phyloP scores from a whole-genome alignment of 139 green algal species.

The Trebouxia sp. region DNA sequence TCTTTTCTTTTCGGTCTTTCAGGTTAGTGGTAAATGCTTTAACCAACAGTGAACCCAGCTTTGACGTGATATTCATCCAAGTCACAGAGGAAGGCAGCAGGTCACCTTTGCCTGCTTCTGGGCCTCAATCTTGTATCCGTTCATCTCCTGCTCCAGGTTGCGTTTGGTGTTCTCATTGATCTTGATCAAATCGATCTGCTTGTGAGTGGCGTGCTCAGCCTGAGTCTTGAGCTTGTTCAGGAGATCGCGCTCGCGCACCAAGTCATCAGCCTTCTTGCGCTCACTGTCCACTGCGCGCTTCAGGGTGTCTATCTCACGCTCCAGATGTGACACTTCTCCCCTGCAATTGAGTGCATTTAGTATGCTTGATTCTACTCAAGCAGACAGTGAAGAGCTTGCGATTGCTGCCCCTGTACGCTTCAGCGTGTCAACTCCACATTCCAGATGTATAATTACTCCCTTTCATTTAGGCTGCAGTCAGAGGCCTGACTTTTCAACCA shows the following conservation, averaged over 20 bases:
- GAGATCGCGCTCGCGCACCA: constrained; percentile 82
- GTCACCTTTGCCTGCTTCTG: constrained; percentile 72
- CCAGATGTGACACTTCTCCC: constrained; percentile 41
- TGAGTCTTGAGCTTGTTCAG: constrained; percentile 85
- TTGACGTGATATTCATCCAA: too few relatives aligned
- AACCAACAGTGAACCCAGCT: too few relatives aligned
- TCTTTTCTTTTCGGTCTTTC: too few relatives aligned
- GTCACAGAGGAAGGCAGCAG: constrained; percentile 27
- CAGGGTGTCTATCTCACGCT: constrained; percentile 55
- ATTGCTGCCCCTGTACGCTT: background rate
- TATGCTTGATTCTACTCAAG: background rate
- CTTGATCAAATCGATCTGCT: constrained; percentile 80
- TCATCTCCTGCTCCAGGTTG: constrained; percentile 89
- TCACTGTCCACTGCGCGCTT: constrained; percentile 45
- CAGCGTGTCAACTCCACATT: background rate
- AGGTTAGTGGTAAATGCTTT: too few relatives aligned
- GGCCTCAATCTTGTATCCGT: constrained; percentile 77
- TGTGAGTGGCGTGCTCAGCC: constrained; percentile 80
- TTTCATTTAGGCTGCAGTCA: too few relatives aligned
- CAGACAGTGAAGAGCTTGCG: background rate
- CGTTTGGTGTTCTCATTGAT: constrained; percentile 85
- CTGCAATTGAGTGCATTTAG: constrained; percentile 30
- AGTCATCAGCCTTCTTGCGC: constrained; percentile 82
- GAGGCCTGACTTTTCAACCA: too few relatives aligned
- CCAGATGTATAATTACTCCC: too few relatives aligned